phyloP scores from a whole-genome alignment of 2,329 filamentous ascomycete genomes.

The Fusarium hostae region DNA sequence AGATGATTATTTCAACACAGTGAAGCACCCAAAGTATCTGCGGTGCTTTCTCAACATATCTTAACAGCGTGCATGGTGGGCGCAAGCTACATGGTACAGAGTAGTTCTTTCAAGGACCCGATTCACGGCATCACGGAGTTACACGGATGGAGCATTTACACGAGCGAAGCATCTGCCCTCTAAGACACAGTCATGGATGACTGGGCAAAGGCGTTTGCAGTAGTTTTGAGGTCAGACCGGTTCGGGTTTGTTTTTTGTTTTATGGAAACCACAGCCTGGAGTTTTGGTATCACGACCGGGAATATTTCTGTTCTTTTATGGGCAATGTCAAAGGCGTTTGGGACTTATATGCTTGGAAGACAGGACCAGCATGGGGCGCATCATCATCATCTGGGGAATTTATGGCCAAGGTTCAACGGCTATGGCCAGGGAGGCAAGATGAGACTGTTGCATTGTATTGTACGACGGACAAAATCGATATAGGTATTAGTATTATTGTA shows the following conservation, averaged over 20 bases:
- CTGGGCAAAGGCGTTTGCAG: constrained; percentile 24
- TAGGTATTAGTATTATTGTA: constrained; percentile 23
- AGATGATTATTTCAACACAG: constrained; percentile 3
- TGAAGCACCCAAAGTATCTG: neutral
- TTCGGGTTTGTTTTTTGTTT: constrained; percentile 2
- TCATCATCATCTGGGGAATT: neutral
- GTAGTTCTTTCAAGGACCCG: constrained; percentile 2
- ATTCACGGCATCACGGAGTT: constrained; percentile 35
- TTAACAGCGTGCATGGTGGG: constrained; percentile 6
- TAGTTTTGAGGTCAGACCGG: neutral
- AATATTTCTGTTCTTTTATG: constrained; percentile 6
- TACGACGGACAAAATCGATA: constrained; percentile 5
- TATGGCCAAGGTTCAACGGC: neutral
- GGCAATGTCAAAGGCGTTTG: constrained; percentile 12
- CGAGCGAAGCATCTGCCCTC: constrained; percentile 32
- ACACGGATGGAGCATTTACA: constrained; percentile 35
- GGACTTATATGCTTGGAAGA: constrained; percentile 29
- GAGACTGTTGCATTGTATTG: constrained; percentile 8
- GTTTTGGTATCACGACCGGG: constrained; percentile 15
- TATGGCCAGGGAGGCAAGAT: constrained; percentile 5
- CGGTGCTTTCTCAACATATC: neutral
- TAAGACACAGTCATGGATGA: constrained; percentile 10
- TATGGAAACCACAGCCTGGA: constrained; percentile 14
- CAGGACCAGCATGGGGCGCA: constrained; percentile 33
- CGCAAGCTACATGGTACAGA: constrained; percentile 14